A percentile compares a stretch with the other conserved stretches of the same genome.
Evolutionary conservation across 2,329 filamentous ascomycete species (phyloP).

Genomic region (Microcyclospora pomicola): DNA sequence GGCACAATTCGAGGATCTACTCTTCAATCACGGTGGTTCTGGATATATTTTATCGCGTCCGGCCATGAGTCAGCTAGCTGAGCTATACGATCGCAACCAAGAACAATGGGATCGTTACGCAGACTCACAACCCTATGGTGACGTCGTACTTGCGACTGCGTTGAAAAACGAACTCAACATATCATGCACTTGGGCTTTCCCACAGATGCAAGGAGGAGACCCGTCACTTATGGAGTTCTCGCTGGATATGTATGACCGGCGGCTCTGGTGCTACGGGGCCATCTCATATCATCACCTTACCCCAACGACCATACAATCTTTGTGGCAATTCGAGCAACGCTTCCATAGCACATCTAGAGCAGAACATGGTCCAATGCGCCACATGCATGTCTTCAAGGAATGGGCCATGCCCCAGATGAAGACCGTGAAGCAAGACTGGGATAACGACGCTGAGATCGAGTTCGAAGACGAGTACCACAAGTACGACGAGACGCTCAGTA

Average conservation of each 20-base stretch:
- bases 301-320: constrained; percentile 9
- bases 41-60: constrained; percentile 39
- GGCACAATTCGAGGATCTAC: constrained; percentile 34
- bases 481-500: too few relatives aligned
- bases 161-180: constrained; percentile 3
- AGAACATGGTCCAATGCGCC: constrained; percentile 5
- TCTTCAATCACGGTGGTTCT: constrained; percentile 41
- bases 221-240: constrained; percentile 16
- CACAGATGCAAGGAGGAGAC: constrained; percentile 13
- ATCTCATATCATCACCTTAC: constrained; percentile 15
- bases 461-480: background rate
- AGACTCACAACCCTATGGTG: constrained; percentile 11
- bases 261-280: constrained; percentile 16
- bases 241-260: constrained; percentile 2
- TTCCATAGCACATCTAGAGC: constrained; percentile 8
- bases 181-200: constrained; percentile 9
- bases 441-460: constrained; percentile 12
- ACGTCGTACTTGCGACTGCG: constrained; percentile 10
- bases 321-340: constrained; percentile 18
- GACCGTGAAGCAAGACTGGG: constrained; percentile 11
- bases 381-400: constrained; percentile 14
- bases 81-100: constrained; percentile 28
- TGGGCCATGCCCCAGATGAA: constrained; percentile 13
- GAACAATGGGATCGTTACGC: constrained; percentile 23
- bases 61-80: constrained; percentile 32